These are phyloP conservation scores for Platanus orientalis DNA, from an alignment of 164 flowering plant species.

Conservation along the genomic window DNA sequence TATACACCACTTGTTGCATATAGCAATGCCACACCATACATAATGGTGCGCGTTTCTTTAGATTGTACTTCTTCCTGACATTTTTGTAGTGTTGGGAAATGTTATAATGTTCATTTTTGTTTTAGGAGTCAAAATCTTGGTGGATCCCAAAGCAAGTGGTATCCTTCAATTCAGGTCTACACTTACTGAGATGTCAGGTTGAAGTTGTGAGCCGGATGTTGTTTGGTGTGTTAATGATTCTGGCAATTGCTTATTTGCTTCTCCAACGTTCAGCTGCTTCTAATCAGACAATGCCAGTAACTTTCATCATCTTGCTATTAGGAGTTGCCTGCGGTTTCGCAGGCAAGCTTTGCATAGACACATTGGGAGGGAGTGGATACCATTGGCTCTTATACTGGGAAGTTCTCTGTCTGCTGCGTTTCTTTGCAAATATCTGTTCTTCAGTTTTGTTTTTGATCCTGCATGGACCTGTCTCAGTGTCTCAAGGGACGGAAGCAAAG, in stretches of 20 bases:
- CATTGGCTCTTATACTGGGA: slow-evolving; percentile 86
- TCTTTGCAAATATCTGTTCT: slow-evolving; percentile 45
- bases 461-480: slow-evolving; percentile 50
- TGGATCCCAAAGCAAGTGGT: slow-evolving; percentile 68
- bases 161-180: slow-evolving; percentile 45
- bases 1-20: neutral
- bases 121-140: slow-evolving; percentile 71
- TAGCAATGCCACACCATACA: too few species aligned
- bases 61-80: too few species aligned
- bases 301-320: slow-evolving; percentile 66
- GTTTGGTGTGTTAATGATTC: slow-evolving; percentile 61
- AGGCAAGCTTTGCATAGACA: slow-evolving; percentile 82
- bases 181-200: slow-evolving; percentile 47
- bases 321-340: slow-evolving; percentile 68
- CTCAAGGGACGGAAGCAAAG: slow-evolving; percentile 18
- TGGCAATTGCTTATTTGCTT: slow-evolving; percentile 50
- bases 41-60: too few species aligned
- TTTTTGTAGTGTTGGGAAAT: neutral
- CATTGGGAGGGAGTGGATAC: slow-evolving; percentile 78
- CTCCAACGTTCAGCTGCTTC: slow-evolving; percentile 59
- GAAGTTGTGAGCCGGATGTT: slow-evolving; percentile 63
- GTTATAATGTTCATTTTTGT: slow-evolving; percentile 11
- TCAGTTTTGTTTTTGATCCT: slow-evolving; percentile 48
- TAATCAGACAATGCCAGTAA: slow-evolving; percentile 72
- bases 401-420: slow-evolving; percentile 60